Base-by-base conservation (phyloP, 1,284 basidiomycete genomes). In the Cryptococcus sp. region DNA sequence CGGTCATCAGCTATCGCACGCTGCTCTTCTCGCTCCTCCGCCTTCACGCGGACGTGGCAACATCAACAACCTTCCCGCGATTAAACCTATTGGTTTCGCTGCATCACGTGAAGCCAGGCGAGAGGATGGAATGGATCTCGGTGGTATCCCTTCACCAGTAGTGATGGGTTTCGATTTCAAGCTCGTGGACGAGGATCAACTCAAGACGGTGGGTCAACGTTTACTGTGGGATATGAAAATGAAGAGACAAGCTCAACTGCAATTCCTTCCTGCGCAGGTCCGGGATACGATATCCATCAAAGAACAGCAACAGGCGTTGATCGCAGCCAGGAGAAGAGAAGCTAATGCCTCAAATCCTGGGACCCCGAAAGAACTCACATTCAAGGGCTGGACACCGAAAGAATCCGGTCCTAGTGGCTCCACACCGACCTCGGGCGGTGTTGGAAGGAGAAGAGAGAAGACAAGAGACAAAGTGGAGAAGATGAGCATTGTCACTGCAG, bases 111-210 rank as follows among this genome's bases (percentile, higher is more conserved):
- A 76, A 52, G 62, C 66, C 1, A 61, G 71, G 25, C 62, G 71
- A 27, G 68, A 69, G 17, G 71, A 67, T 15, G 69, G 68, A 3
- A 39, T 38, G 5, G 52, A 54, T 7, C 67, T 70, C 7, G 52
- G 55, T 11, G 52, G 63, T 6, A 63, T 76, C 13, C 76, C 76
- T 40, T 70, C 67, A 11, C 76, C 76, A 1, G 76, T 77, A 1
- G 76, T 77, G 20, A 72, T 77, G 70, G 76, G 76, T 20, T 77
- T 76, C 59, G 76, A 77, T 50, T 76, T 75, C 52, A 72, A 76
- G 54, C 60, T 57, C 16, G 67, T 76, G 23, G 74, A 77, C 54
- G 72, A 69, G 45, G 70, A 71, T 45, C 74, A 77, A 56, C 63
- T 77, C 22, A 73, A 71, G 65, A 77, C 76, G 20, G 76, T 76